phyloP scores from a whole-genome alignment of 495 filamentous ascomycete genomes.

The Trichoderma asperelloides region DNA sequence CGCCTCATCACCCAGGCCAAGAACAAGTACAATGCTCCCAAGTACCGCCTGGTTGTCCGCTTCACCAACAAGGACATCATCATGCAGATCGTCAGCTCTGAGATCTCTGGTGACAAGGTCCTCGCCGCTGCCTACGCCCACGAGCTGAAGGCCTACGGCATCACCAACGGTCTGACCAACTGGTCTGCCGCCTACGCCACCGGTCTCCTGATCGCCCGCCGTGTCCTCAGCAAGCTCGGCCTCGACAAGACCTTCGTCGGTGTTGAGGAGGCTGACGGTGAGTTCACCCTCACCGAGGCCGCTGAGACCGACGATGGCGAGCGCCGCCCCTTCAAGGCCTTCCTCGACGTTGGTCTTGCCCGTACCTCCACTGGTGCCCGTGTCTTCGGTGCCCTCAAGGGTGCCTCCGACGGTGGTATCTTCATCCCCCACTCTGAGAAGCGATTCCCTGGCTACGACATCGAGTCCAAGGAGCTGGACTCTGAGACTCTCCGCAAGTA shows the following conservation, averaged over 20 bases:
- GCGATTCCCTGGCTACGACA: conserved; percentile 97
- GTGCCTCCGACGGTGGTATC: conserved; percentile 96
- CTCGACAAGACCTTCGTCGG: conserved; percentile 84
- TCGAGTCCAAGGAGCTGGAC: conserved; percentile 93
- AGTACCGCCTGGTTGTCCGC: conserved; percentile 98
- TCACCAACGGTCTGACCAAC: conserved; percentile 98
- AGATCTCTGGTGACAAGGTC: conserved; percentile 97
- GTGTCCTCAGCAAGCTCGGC: conserved; percentile 90
- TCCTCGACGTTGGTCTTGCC: conserved; percentile 93
- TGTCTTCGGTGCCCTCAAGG: conserved; percentile 99
- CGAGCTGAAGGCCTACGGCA: conserved; percentile 94
- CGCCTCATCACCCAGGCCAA: conserved; percentile 99
- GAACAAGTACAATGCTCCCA: conserved; percentile 99
- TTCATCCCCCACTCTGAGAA: conserved; percentile 96
- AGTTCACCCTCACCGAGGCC: conserved; percentile 88
- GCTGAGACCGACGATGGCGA: conserved; percentile 74
- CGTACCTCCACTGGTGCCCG: conserved; percentile 96
- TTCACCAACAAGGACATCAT: conserved; percentile 99
- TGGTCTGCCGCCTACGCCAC: conserved; percentile 97
- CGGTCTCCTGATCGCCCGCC: conserved; percentile 92
- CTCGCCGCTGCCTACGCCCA: conserved; percentile 88
- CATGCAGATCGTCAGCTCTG: conserved; percentile 91
- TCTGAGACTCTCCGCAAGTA: conserved; percentile 95
- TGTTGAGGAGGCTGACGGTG: conserved; percentile 91
- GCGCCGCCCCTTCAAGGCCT: conserved; percentile 96